Evolutionary conservation across 2,329 filamentous ascomycete species (phyloP), one percentile per base, ranked within the genome.

Genomic region (Sarocladium kiliense): DNA sequence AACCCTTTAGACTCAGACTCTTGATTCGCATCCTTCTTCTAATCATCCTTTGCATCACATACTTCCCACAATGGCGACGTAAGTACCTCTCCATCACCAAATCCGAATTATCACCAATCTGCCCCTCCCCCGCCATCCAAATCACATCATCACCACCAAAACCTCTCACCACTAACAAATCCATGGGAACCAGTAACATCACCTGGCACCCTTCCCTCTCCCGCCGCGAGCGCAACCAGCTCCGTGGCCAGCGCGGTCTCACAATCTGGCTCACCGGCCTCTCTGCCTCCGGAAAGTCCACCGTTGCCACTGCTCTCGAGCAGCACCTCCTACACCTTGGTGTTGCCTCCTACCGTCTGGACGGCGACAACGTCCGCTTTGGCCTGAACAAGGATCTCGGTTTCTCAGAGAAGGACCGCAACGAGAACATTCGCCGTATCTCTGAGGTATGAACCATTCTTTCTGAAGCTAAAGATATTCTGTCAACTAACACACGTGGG

Each of bases 211-310:
- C 86, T 9, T 89, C 87, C 59, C 86, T 94, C 68, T 88, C 87
- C 55, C 88, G 89, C 73, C 72, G 77, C 59, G 89, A 94, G 81
- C 88, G 89, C 72, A 86, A 83, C 73, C 70, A 79, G 62, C 76
- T 83, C 63, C 89, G 91, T 74, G 84, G 86, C 71, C 94, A 99
- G 74, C 83, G 84, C 63, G 94, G 94, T 69, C 87, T 95, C 71
- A 99, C 94, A 56, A 87, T 99, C 75, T 99, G 94, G 94, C 89
- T 99, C 69, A 99, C 94, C 1, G 94, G 94, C 55, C 89, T 99
- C 61, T 96, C 90, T 36, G 94, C 93, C 53, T 96, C 91, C 0
- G 94, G 94, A 68, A 99, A 99, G 77, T 97, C 93, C 54, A 99
- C 94, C 57, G 90, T 99, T 59, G 94, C 94, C 55, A 96, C 91